Conservation (phyloP, 805 yeast species). For the Hanseniaspora thailandica region DNA sequence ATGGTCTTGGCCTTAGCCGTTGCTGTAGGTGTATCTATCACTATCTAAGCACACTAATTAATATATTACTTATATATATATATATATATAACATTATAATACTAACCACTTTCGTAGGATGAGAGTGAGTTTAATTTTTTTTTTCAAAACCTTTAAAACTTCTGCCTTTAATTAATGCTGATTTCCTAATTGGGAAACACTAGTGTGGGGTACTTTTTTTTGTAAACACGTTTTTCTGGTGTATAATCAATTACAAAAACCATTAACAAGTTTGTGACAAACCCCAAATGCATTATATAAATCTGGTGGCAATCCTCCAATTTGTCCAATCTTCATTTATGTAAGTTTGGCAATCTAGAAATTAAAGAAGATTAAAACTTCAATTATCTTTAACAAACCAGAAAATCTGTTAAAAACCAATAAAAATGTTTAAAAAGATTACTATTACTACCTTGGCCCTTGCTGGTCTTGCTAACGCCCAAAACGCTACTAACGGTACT, state of each 20-base stretch:
- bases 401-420: too few relatives aligned
- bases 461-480: background rate
- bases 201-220: background rate
- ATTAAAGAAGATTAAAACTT: too few relatives aligned
- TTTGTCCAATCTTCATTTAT: too few relatives aligned
- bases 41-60: background rate
- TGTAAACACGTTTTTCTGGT: too few relatives aligned
- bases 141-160: background rate
- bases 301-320: too few relatives aligned
- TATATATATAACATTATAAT: background rate
- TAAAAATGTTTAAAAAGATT: background rate
- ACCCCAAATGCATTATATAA: too few relatives aligned
- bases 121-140: background rate
- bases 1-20: slow-evolving; percentile 14
- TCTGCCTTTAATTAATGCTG: background rate
- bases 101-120: background rate
- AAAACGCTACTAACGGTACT: slow-evolving; percentile 8
- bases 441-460: background rate
- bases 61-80: background rate
- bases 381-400: background rate
- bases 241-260: too few relatives aligned
- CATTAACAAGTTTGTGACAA: too few relatives aligned
- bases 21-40: slow-evolving; percentile 13
- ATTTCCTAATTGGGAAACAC: background rate
- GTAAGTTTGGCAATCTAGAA: too few relatives aligned